Evolutionary conservation across 2,329 filamentous ascomycete species (phyloP).

Genomic region (Trichophyton equinum): DNA sequence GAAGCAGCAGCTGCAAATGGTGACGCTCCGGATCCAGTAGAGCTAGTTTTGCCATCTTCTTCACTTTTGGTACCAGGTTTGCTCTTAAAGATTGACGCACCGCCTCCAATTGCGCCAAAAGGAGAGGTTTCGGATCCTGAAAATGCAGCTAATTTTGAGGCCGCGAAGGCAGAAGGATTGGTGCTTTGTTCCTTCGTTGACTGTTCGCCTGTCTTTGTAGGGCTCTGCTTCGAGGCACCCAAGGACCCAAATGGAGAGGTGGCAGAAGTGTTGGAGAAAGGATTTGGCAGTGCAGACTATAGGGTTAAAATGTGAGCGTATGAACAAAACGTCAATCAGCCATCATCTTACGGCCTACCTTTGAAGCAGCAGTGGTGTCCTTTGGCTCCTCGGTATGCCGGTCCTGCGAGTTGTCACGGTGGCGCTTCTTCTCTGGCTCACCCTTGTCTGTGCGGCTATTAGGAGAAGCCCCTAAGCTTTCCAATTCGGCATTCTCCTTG

Average conservation of each 20-base stretch:
- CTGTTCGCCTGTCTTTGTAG: slow-evolving; percentile 12
- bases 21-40: slow-evolving; percentile 16
- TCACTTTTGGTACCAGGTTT: slow-evolving; percentile 9
- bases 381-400: slow-evolving; percentile 17
- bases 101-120: slow-evolving; percentile 44
- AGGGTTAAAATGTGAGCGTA: not conserved
- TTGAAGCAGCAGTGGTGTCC: slow-evolving; percentile 2
- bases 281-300: slow-evolving; percentile 17
- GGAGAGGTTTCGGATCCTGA: slow-evolving; percentile 49
- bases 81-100: slow-evolving; percentile 28
- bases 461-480: slow-evolving; percentile 5
- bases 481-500: slow-evolving; percentile 5
- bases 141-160: slow-evolving; percentile 56
- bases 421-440: slow-evolving; percentile 33
- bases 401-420: slow-evolving; percentile 32
- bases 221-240: slow-evolving; percentile 17
- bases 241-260: slow-evolving; percentile 33
- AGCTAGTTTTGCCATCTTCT: not conserved
- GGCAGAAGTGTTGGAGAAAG: slow-evolving; percentile 33
- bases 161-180: slow-evolving; percentile 52
- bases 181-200: slow-evolving; percentile 27
- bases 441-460: slow-evolving; percentile 16
- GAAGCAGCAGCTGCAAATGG: slow-evolving; percentile 18
- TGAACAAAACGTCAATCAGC: not conserved
- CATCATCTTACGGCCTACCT: slow-evolving; percentile 15